phyloP scores from a whole-genome alignment of 1,284 basidiomycete species.

The Pulchroboletus neoregius region DNA sequence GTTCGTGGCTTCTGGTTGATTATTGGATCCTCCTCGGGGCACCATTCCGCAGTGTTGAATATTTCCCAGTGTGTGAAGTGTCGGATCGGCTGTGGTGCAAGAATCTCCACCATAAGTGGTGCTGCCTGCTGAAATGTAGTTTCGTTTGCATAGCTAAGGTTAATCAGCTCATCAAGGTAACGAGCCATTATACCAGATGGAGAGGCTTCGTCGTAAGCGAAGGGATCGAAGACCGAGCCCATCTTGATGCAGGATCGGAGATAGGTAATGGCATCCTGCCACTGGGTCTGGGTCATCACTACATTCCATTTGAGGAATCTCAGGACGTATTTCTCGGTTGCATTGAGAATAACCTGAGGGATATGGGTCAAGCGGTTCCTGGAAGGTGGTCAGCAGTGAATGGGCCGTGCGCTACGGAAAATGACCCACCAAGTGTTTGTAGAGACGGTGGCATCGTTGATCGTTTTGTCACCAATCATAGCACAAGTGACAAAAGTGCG shows the following conservation, averaged over 20 bases:
- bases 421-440: conserved; percentile 41
- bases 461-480: conserved; percentile 53
- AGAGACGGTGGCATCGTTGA: conserved; percentile 49
- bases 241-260: conserved; percentile 31
- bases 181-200: conserved; percentile 19
- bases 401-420: neutral
- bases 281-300: conserved; percentile 24
- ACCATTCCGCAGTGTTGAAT: conserved; percentile 26
- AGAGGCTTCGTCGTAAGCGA: conserved; percentile 20
- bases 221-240: conserved; percentile 29
- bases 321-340: conserved; percentile 31
- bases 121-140: neutral
- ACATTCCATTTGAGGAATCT: conserved; percentile 30
- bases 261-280: conserved; percentile 25
- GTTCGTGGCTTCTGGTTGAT: conserved; percentile 30
- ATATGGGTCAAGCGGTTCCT: conserved; percentile 33
- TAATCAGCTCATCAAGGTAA: conserved; percentile 26
- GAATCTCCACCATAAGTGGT: conserved; percentile 4
- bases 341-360: conserved; percentile 28
- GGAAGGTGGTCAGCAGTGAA: conserved; percentile 10
- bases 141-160: conserved; percentile 5
- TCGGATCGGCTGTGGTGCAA: conserved; percentile 18
- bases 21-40: conserved; percentile 32
- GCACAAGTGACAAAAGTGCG: conserved; percentile 44
- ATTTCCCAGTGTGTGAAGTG: conserved; percentile 12